Conservation (phyloP, 495 filamentous ascomycete species). For the Acidomyces sp. region DNA sequence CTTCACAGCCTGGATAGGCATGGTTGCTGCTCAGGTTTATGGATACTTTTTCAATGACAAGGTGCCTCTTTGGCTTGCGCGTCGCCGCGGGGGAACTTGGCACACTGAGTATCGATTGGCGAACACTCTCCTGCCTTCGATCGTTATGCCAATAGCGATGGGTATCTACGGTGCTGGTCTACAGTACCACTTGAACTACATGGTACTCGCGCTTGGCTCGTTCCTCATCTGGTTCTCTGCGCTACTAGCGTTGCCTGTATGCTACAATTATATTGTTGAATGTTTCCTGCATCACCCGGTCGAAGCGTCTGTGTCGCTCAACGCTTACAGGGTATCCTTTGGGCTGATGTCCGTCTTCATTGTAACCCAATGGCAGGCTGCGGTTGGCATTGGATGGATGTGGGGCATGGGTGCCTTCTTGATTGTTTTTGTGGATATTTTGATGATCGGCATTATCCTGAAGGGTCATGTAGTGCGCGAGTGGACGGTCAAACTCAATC, state of each 20-base stretch:
- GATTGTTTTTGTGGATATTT: constrained; percentile 1
- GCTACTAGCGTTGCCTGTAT: constrained; percentile 8
- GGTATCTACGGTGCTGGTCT: constrained; percentile 8
- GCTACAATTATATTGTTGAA: constrained; percentile 7
- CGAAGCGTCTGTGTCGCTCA: neutral
- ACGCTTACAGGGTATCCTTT: constrained; percentile 2
- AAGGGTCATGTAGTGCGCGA: constrained; percentile 1
- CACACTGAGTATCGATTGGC: constrained; percentile 8
- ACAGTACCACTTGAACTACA: constrained; percentile 14
- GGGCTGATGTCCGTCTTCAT: constrained; percentile 3
- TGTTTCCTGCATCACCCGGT: constrained; percentile 2
- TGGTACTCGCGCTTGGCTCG: constrained; percentile 8
- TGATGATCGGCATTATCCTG: constrained; percentile 4
- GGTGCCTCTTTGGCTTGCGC: constrained; percentile 7
- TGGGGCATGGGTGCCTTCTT: constrained; percentile 4
- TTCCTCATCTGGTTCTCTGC: constrained; percentile 5
- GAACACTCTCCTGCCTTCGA: constrained; percentile 1
- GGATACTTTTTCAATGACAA: constrained; percentile 11
- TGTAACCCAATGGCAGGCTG: neutral
- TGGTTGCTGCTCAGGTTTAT: constrained; percentile 6
- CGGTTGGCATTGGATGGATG: constrained; percentile 3
- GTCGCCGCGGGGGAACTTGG: constrained; percentile 4
- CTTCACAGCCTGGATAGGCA: constrained; percentile 11
- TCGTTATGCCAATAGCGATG: constrained; percentile 6
- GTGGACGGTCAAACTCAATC: constrained; percentile 2